These are phyloP conservation scores for Fusarium nodosum DNA, from an alignment of 2,329 filamentous ascomycete species.

Conservation along the genomic window DNA sequence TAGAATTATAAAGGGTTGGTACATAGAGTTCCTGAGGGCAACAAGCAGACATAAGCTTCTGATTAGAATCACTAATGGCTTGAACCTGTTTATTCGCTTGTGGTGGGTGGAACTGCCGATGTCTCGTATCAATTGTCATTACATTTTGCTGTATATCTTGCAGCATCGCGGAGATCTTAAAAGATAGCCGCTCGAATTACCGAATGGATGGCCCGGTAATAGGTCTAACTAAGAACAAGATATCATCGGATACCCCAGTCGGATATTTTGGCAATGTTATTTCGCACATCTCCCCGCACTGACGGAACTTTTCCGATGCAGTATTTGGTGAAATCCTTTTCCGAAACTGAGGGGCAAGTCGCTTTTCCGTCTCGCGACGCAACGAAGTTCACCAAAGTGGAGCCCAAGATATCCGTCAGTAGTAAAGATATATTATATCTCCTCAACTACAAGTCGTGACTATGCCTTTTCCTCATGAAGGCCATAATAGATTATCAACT, in stretches of 20 bases:
- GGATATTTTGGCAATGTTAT: slow-evolving; percentile 6
- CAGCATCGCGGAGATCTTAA: background rate
- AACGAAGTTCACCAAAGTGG: background rate
- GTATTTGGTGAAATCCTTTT: slow-evolving; percentile 2
- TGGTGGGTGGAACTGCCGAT: background rate
- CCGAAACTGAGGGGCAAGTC: slow-evolving; percentile 20
- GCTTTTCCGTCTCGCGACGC: slow-evolving; percentile 20
- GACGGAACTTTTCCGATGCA: slow-evolving; percentile 8
- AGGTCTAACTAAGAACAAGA: rapidly evolving
- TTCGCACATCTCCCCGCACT: slow-evolving; percentile 1
- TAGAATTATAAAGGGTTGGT: too few relatives aligned
- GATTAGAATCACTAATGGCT: background rate
- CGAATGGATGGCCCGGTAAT: background rate
- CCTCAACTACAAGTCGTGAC: background rate
- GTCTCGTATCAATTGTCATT: background rate
- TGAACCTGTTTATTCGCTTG: too few relatives aligned
- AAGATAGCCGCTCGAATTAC: background rate
- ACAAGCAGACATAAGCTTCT: background rate
- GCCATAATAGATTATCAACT: background rate
- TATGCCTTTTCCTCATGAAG: background rate
- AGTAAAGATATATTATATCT: slow-evolving; percentile 7
- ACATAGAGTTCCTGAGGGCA: background rate
- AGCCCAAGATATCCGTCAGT: slow-evolving; percentile 16
- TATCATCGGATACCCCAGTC: slow-evolving; percentile 15
- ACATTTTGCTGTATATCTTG: background rate